Base-by-base conservation (phyloP, 2,329 filamentous ascomycete genomes). In the Diaporthe longicolla region DNA sequence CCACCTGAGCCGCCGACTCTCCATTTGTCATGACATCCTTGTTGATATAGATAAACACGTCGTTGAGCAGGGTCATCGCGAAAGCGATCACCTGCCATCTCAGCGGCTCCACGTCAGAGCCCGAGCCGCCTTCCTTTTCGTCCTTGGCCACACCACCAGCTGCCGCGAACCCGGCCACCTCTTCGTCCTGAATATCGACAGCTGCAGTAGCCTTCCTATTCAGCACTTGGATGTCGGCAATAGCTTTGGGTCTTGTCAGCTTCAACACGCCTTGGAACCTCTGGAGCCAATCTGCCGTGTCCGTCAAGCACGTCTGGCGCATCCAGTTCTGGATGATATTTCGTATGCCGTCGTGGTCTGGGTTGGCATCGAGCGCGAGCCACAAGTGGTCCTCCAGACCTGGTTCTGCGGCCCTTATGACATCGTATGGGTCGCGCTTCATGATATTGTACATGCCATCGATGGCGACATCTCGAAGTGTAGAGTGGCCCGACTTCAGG, bases 31-130 rank as follows among this genome's bases (percentile, higher is more conserved):
- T 88, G 32, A 94, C 91, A 72, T 97, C 94, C 82, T 95, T 96
- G 75, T 90, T 91, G 37, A 97, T 91, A 72, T 96, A 89, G 55
- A 89, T 85, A 77, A 98, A 93, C 29, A 98, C 90, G 76, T 98
- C 95, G 77, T 91, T 93, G 58, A 99, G 88, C 80, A 95, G 95
- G 77, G 93, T 91, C 90, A 99, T 95, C 17, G 95, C 95, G 83
- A 98, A 98, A 1, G 95, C 95, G 45, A 94, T 92, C 9, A 98
- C 96, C 82, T 99, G 97, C 97, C 97, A 99, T 77, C 95, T 92
- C 75, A 99, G 87, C 19, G 97, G 90, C 81, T 99, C 97, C 78
- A 97, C 95, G 26, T 95, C 92, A 11, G 92, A 85, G 77, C 85
- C 79, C 45, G 85, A 86, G 63, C 84, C 84, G 0, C 82, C 80